A percentile compares a stretch with the other conserved stretches of the same genome.
These are phyloP conservation scores for Podaxis carcinomalis DNA, from an alignment of 768 basidiomycete species.

Conservation along the genomic window DNA sequence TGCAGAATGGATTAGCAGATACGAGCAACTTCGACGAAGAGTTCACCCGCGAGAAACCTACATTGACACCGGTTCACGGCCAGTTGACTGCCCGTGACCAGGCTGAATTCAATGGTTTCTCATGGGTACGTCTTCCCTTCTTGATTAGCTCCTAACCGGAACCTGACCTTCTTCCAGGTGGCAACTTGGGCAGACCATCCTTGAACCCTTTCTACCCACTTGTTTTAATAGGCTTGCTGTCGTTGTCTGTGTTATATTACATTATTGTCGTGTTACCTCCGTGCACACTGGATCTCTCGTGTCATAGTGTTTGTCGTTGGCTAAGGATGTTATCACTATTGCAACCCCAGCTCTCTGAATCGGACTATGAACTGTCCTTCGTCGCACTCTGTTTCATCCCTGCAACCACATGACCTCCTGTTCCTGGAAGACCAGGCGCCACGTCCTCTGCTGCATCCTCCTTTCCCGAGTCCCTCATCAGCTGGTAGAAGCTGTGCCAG, in stretches of 20 bases:
- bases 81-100: conserved; percentile 89
- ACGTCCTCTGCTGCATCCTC: conserved; percentile 32
- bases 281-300: conserved; percentile 9
- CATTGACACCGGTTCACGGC: conserved; percentile 94
- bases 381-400: conserved; percentile 14
- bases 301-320: conserved; percentile 1
- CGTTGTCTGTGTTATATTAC: conserved; percentile 22
- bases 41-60: conserved; percentile 95
- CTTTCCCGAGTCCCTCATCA: conserved; percentile 59
- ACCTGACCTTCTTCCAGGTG: conserved; percentile 24
- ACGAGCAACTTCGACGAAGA: conserved; percentile 96
- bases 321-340: not conserved
- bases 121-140: conserved; percentile 57
- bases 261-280: conserved; percentile 18
- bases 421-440: conserved; percentile 54
- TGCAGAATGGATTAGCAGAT: conserved; percentile 77
- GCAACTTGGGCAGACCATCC: conserved; percentile 60
- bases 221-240: conserved; percentile 8
- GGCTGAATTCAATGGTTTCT: conserved; percentile 95
- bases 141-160: conserved; percentile 9
- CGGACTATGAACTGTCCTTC: not conserved
- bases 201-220: conserved; percentile 17
- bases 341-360: not conserved
- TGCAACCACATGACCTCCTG: conserved; percentile 62
- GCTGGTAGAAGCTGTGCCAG: conserved; percentile 76